Percentiles rank a stretch among this genome's conserved stretches.
phyloP scores from a whole-genome alignment of 768 basidiomycete genomes.

The Mycena rosella region DNA sequence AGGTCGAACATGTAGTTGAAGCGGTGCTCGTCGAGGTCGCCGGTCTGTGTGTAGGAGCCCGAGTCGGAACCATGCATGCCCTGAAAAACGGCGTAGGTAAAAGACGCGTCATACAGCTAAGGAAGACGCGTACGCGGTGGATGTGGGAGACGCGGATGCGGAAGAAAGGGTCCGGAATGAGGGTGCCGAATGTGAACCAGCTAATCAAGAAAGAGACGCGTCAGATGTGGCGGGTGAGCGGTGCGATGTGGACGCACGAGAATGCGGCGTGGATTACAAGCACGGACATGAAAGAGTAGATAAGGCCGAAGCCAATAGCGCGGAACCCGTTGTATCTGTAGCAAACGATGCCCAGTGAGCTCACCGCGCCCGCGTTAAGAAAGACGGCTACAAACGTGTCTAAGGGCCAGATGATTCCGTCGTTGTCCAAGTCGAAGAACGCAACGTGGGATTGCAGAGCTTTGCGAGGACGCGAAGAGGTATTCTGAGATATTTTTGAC shows the following conservation, averaged over 20 bases:
- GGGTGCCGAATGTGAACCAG: conserved; percentile 46
- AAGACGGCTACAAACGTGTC: conserved; percentile 53
- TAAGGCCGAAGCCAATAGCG: conserved; percentile 52
- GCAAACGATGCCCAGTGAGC: background rate
- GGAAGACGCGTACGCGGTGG: conserved; percentile 48
- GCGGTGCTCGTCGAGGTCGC: conserved; percentile 55
- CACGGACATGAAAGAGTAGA: conserved; percentile 52
- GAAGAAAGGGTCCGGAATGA: conserved; percentile 59
- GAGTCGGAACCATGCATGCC: conserved; percentile 60
- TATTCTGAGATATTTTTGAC: background rate
- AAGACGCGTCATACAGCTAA: background rate
- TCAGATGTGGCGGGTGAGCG: background rate
- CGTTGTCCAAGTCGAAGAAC: conserved; percentile 60
- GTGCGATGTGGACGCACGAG: conserved; percentile 48
- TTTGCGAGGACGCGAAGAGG: background rate
- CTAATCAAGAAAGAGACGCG: too few relatives aligned
- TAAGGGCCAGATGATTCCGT: conserved; percentile 60
- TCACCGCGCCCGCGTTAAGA: background rate
- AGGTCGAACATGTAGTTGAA: conserved; percentile 57
- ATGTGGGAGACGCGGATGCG: conserved; percentile 55
- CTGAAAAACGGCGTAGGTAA: conserved; percentile 35
- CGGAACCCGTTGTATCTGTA: conserved; percentile 54
- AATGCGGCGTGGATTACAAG: conserved; percentile 55
- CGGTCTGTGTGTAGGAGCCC: conserved; percentile 51
- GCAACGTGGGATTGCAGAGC: conserved; percentile 58